phyloP scores from a whole-genome alignment of 371 early-diverging fungal species.

The Haplosporangium sp. region DNA sequence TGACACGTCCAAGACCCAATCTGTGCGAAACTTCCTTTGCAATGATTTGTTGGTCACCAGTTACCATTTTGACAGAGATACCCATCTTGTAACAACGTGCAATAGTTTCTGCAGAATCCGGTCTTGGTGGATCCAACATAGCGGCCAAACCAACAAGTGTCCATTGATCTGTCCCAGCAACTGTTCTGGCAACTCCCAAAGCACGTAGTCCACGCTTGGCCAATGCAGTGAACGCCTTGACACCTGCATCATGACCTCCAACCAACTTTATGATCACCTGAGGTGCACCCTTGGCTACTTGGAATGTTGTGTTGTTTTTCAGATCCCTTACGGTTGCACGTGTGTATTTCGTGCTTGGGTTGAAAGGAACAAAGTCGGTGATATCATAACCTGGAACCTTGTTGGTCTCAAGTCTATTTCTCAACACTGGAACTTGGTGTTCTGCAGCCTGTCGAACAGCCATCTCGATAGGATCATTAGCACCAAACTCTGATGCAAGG shows the following conservation, averaged over 20 bases:
- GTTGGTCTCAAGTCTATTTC: constrained; percentile 64
- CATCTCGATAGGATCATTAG: constrained; percentile 89
- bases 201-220: constrained; percentile 90
- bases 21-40: constrained; percentile 85
- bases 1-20: constrained; percentile 75
- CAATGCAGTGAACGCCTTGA: constrained; percentile 72
- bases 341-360: constrained; percentile 87
- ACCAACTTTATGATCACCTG: constrained; percentile 87
- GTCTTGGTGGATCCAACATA: constrained; percentile 92
- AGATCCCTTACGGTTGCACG: constrained; percentile 82
- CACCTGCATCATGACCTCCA: constrained; percentile 81
- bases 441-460: constrained; percentile 86
- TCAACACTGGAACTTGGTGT: constrained; percentile 68
- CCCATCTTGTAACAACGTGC: constrained; percentile 73
- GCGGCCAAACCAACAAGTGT: constrained; percentile 72
- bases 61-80: constrained; percentile 85
- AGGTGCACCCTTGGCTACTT: constrained; percentile 91
- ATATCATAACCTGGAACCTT: constrained; percentile 87
- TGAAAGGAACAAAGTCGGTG: constrained; percentile 84
- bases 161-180: constrained; percentile 75
- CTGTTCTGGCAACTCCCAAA: constrained; percentile 88
- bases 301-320: constrained; percentile 74
- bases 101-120: constrained; percentile 79
- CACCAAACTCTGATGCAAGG: constrained; percentile 88
- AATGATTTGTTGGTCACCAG: constrained; percentile 85